Conservation (phyloP, 2,329 filamentous ascomycete species). For the Phialocephala subalpina region DNA sequence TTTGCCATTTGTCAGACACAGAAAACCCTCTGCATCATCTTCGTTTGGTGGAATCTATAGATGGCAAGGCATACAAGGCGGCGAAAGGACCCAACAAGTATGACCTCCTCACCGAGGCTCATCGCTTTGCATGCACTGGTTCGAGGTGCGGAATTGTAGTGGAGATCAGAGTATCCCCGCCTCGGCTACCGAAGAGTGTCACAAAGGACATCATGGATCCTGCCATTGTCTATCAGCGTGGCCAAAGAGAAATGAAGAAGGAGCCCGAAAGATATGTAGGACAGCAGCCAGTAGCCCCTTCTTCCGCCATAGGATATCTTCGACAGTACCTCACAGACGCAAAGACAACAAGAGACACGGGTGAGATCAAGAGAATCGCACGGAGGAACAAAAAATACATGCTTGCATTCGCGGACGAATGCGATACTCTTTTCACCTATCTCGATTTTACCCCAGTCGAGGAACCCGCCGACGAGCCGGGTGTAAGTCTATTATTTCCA, state of each 20-base stretch:
- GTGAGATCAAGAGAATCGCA: constrained; percentile 61
- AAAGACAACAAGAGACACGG: constrained; percentile 50
- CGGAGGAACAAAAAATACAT: constrained; percentile 70
- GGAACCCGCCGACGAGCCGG: constrained; percentile 29
- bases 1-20: constrained; percentile 46
- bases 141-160: constrained; percentile 61
- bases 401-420: constrained; percentile 68
- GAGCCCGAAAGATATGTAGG: constrained; percentile 60
- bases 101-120: constrained; percentile 47
- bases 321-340: constrained; percentile 67
- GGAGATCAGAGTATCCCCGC: constrained; percentile 59
- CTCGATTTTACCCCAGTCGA: constrained; percentile 60
- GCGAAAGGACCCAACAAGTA: constrained; percentile 39
- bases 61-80: constrained; percentile 44
- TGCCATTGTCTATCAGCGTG: constrained; percentile 58
- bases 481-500: constrained; percentile 1
- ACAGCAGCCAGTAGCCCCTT: constrained; percentile 56
- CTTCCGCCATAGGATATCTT: constrained; percentile 64
- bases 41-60: constrained; percentile 47
- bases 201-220: constrained; percentile 61
- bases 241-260: constrained; percentile 57
- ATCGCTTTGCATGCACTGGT: constrained; percentile 66
- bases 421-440: constrained; percentile 62
- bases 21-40: constrained; percentile 70
- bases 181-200: constrained; percentile 57